phyloP scores from a whole-genome alignment of 2,329 filamentous ascomycete genomes.

The Falciphora oryzae region DNA sequence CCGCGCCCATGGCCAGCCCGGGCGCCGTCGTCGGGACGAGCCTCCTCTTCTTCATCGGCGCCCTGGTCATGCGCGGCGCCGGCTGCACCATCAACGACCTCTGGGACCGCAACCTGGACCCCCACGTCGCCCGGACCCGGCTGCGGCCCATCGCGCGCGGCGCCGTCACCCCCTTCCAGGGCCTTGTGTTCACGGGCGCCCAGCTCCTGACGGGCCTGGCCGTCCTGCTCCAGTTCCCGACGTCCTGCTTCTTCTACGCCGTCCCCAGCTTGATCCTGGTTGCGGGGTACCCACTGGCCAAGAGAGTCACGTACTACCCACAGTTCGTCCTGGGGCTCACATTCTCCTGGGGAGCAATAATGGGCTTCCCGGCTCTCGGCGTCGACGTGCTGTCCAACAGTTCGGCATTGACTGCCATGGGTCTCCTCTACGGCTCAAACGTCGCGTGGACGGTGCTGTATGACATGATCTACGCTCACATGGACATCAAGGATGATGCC shows the following conservation, averaged over 20 bases:
- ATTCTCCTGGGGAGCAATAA: slow-evolving; percentile 83
- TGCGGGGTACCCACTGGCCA: slow-evolving; percentile 72
- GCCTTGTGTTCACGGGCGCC: slow-evolving; percentile 64
- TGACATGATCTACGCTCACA: slow-evolving; percentile 91
- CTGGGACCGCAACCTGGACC: slow-evolving; percentile 83
- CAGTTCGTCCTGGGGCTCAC: slow-evolving; percentile 78
- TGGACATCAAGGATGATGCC: slow-evolving; percentile 81
- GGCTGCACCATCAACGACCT: slow-evolving; percentile 89
- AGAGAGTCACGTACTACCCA: slow-evolving; percentile 81
- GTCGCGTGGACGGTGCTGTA: slow-evolving; percentile 84
- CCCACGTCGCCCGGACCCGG: slow-evolving; percentile 68
- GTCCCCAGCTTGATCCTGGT: slow-evolving; percentile 71
- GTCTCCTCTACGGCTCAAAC: slow-evolving; percentile 69
- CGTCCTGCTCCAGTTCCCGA: slow-evolving; percentile 70
- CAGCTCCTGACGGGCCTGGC: slow-evolving; percentile 70
- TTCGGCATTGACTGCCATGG: slow-evolving; percentile 59
- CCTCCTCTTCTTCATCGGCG: slow-evolving; percentile 67
- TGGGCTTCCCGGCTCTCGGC: slow-evolving; percentile 81
- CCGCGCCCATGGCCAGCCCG: slow-evolving; percentile 54
- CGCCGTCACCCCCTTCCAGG: slow-evolving; percentile 67
- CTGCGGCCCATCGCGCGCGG: slow-evolving; percentile 75
- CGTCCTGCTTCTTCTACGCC: slow-evolving; percentile 68
- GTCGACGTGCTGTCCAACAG: slow-evolving; percentile 64
- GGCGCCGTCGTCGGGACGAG: slow-evolving; percentile 58
- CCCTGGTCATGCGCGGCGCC: slow-evolving; percentile 79